Evolutionary conservation across 495 filamentous ascomycete genomes (phyloP).

Genomic region (Hypoxylon perforatum): DNA sequence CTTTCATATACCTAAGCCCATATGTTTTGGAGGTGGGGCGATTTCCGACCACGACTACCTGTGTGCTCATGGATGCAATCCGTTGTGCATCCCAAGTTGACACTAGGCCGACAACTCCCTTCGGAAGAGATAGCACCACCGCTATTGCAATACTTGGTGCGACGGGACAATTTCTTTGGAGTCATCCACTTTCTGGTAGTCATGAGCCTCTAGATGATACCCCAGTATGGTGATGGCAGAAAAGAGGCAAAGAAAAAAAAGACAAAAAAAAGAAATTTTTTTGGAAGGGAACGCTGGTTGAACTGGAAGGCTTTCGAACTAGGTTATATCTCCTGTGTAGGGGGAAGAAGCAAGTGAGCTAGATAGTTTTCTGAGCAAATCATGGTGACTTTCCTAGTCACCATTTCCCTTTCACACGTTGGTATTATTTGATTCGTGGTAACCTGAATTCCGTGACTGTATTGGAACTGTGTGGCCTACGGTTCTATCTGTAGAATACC

Average conservation of each 20-base stretch:
- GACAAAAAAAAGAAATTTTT: slow-evolving; percentile 34
- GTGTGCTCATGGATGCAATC: neutral
- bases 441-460: neutral
- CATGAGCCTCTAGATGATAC: neutral
- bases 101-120: neutral
- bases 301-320: slow-evolving; percentile 40
- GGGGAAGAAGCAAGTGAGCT: slow-evolving; percentile 33
- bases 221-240: neutral
- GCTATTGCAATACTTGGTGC: neutral
- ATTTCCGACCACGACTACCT: neutral
- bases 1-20: neutral
- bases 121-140: neutral
- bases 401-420: slow-evolving; percentile 38
- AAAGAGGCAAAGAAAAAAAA: slow-evolving; percentile 20
- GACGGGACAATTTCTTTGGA: slow-evolving; percentile 5
- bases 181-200: neutral
- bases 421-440: neutral
- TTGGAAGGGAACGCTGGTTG: slow-evolving; percentile 39
- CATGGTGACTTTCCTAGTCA: slow-evolving; percentile 26
- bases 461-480: too few species aligned
- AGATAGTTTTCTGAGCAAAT: slow-evolving; percentile 48
- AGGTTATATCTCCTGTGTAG: slow-evolving; percentile 13
- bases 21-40: slow-evolving; percentile 13
- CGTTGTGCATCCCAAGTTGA: neutral
- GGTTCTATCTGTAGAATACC: too few species aligned